Evolutionary conservation across 345 rosid genomes (phyloP).

Genomic region (Aurinia saxatilis): DNA sequence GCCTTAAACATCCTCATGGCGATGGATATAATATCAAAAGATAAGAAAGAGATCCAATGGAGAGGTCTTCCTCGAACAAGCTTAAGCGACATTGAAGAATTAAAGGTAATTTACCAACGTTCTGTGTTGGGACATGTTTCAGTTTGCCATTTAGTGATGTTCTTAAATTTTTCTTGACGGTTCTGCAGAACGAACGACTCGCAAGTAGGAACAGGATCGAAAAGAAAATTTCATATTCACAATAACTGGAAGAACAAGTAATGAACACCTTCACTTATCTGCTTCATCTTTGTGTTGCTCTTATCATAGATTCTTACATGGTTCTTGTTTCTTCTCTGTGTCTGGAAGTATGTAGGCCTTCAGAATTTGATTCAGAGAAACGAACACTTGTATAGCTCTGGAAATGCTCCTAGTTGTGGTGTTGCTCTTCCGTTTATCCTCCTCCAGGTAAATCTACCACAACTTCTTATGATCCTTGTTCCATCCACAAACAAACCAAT

Average conservation of each 20-base stretch:
- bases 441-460: slow-evolving; percentile 64
- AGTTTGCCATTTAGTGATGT: neutral
- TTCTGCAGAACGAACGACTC: slow-evolving; percentile 60
- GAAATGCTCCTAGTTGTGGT: slow-evolving; percentile 74
- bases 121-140: neutral
- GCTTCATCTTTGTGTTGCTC: neutral
- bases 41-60: slow-evolving; percentile 98
- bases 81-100: slow-evolving; percentile 81
- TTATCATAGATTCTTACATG: neutral
- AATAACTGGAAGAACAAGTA: slow-evolving; percentile 95
- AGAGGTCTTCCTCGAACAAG: slow-evolving; percentile 97
- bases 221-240: slow-evolving; percentile 81
- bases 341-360: slow-evolving; percentile 67
- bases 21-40: slow-evolving; percentile 95
- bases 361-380: slow-evolving; percentile 81
- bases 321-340: slow-evolving; percentile 10
- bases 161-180: neutral
- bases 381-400: slow-evolving; percentile 72
- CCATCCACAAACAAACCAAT: too few relatives aligned
- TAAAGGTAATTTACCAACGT: slow-evolving; percentile 56
- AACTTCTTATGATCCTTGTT: neutral
- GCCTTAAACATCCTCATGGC: slow-evolving; percentile 99
- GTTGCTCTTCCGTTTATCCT: slow-evolving; percentile 95
- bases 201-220: slow-evolving; percentile 70
- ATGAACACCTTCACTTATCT: slow-evolving; percentile 10